Conservation (phyloP, 805 yeast species). For the Starmerella bacillaris region DNA sequence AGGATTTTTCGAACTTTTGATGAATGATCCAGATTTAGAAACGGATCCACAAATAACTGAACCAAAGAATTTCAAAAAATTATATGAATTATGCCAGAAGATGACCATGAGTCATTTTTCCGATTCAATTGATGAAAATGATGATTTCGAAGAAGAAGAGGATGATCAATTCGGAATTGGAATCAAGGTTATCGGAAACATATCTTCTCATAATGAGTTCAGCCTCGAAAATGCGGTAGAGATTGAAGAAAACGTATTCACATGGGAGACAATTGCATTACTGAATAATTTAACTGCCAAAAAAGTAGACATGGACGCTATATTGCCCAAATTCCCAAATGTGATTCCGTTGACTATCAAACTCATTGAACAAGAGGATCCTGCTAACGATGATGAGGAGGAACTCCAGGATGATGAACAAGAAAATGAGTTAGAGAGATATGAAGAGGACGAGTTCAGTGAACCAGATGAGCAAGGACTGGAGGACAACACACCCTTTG, state of each 20-base stretch:
- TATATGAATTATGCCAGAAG: conserved; percentile 5
- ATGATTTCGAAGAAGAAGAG: conserved; percentile 1
- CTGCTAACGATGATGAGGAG: conserved; percentile 3
- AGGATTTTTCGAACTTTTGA: conserved; percentile 11
- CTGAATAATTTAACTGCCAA: conserved; percentile 10
- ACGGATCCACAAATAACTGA: conserved; percentile 4
- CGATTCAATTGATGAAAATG: not conserved
- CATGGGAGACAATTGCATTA: conserved; percentile 12
- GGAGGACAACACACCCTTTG: conserved; percentile 7
- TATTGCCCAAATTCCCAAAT: conserved; percentile 10
- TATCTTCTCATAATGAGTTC: conserved; percentile 5
- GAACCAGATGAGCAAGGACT: no score
- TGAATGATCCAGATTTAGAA: conserved; percentile 6
- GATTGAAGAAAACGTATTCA: conserved; percentile 5
- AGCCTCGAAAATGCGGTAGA: conserved; percentile 1
- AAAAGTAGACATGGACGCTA: conserved; percentile 2
- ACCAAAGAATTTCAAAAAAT: conserved; percentile 4
- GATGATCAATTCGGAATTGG: conserved; percentile 5
- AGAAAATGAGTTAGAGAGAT: not conserved
- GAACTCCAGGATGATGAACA: not conserved
- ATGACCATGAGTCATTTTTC: not conserved
- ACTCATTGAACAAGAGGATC: conserved; percentile 6
- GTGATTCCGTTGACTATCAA: conserved; percentile 5
- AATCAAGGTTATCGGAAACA: conserved; percentile 7
- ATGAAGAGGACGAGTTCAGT: conserved; percentile 4